Percentiles rank a stretch among this genome's conserved stretches.
phyloP scores from a whole-genome alignment of 805 yeast species.

The Metschnikowia gruessii region DNA sequence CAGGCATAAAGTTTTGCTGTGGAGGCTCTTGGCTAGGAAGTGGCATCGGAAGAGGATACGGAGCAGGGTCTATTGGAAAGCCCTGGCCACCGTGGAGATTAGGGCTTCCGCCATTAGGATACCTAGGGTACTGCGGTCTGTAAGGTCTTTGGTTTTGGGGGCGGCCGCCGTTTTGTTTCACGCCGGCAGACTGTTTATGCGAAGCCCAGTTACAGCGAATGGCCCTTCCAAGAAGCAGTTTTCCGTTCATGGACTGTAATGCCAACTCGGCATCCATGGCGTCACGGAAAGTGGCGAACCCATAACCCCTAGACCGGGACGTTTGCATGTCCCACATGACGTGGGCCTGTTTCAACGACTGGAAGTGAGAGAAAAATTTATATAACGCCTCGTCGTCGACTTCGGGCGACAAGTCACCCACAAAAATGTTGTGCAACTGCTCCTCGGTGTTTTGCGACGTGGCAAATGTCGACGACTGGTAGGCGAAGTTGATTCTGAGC shows the following conservation, averaged over 20 bases:
- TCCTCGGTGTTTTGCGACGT: slow-evolving; percentile 39
- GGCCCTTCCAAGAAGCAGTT: slow-evolving; percentile 66
- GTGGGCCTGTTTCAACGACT: slow-evolving; percentile 73
- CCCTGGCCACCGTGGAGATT: background rate
- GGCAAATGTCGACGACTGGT: slow-evolving; percentile 69
- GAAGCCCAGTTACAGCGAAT: slow-evolving; percentile 89
- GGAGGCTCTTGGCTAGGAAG: slow-evolving; percentile 8
- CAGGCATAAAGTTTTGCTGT: slow-evolving; percentile 1
- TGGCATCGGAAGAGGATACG: slow-evolving; percentile 8
- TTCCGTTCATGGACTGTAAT: slow-evolving; percentile 70
- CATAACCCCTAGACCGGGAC: slow-evolving; percentile 88
- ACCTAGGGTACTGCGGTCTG: slow-evolving; percentile 9
- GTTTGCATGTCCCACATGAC: slow-evolving; percentile 98
- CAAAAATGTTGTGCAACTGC: slow-evolving; percentile 70
- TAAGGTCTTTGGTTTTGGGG: slow-evolving; percentile 5
- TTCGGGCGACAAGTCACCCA: slow-evolving; percentile 82
- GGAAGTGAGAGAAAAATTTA: slow-evolving; percentile 53
- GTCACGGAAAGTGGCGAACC: slow-evolving; percentile 74
- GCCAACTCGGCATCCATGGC: slow-evolving; percentile 73
- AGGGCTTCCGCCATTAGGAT: slow-evolving; percentile 3
- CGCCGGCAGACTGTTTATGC: slow-evolving; percentile 47
- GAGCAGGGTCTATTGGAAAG: slow-evolving; percentile 3
- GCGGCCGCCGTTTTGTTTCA: slow-evolving; percentile 2
- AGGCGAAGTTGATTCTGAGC: slow-evolving; percentile 78
- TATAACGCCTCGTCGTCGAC: slow-evolving; percentile 73